Evolutionary conservation across 257 asterid genomes (phyloP).

Genomic region (Echites panduratus): DNA sequence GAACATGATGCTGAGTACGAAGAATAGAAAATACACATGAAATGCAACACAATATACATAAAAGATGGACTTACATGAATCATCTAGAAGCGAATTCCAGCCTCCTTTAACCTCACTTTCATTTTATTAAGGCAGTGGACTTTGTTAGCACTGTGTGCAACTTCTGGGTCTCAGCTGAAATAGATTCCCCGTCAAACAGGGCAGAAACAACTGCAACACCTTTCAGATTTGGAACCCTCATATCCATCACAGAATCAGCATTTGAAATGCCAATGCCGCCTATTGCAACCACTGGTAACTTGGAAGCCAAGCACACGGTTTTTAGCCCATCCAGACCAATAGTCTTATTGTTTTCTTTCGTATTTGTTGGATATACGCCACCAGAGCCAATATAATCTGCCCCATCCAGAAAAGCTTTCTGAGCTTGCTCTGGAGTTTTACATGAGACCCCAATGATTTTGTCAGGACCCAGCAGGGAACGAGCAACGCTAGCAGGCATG

Average conservation of each 20-base stretch:
- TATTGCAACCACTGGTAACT: slow-evolving; percentile 87
- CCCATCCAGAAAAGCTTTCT: slow-evolving; percentile 69
- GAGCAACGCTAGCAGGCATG: slow-evolving; percentile 67
- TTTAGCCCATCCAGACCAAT: slow-evolving; percentile 75
- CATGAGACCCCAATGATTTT: slow-evolving; percentile 87
- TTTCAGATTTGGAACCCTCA: slow-evolving; percentile 47
- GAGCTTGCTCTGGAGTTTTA: slow-evolving; percentile 84
- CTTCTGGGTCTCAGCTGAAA: slow-evolving; percentile 44
- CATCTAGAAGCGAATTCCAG: not conserved
- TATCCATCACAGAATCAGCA: slow-evolving; percentile 50
- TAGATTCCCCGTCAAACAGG: slow-evolving; percentile 71
- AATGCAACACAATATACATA: not conserved
- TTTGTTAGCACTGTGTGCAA: slow-evolving; percentile 35
- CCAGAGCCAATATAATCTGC: slow-evolving; percentile 97
- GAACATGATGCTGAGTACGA: not conserved
- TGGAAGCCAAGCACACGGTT: slow-evolving; percentile 55
- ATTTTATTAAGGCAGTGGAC: slow-evolving; percentile 17
- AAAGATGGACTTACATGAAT: not conserved
- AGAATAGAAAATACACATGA: not conserved
- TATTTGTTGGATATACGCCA: slow-evolving; percentile 80
- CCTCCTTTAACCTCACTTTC: not conserved
- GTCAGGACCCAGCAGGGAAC: slow-evolving; percentile 77
- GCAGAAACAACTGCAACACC: slow-evolving; percentile 97
- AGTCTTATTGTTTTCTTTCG: slow-evolving; percentile 63
- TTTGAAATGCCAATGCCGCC: slow-evolving; percentile 82